Evolutionary conservation across 192 early-diverging fungal species (phyloP).

Genomic region (Mortierella alpina): DNA sequence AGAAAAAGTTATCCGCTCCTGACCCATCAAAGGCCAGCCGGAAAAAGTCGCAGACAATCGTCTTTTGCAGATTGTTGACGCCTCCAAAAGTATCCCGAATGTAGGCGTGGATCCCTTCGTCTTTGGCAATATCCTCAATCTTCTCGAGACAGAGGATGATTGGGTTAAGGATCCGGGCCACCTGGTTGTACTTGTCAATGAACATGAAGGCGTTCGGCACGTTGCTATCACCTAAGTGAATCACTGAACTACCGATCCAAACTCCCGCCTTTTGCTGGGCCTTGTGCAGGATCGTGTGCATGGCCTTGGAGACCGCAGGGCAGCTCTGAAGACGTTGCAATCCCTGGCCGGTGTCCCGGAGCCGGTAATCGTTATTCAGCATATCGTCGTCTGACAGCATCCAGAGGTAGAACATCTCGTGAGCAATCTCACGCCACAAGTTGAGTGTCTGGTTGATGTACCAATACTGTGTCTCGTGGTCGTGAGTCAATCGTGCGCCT

Average conservation of each 20-base stretch:
- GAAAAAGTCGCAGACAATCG: slow-evolving; percentile 94
- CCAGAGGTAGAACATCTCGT: slow-evolving; percentile 99
- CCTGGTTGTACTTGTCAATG: slow-evolving; percentile 98
- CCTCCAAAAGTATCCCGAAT: slow-evolving; percentile 78
- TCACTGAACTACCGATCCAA: slow-evolving; percentile 96
- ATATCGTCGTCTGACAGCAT: slow-evolving; percentile 89
- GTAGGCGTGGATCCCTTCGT: slow-evolving; percentile 72
- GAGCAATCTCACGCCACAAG: slow-evolving; percentile 94
- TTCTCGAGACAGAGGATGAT: slow-evolving; percentile 81
- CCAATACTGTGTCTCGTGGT: slow-evolving; percentile 92
- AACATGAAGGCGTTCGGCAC: slow-evolving; percentile 99
- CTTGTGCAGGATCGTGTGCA: slow-evolving; percentile 91
- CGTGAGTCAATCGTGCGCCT: slow-evolving; percentile 92
- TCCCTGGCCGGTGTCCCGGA: slow-evolving; percentile 97
- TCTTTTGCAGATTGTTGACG: slow-evolving; percentile 70
- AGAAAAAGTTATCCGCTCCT: slow-evolving; percentile 91
- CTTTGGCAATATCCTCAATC: slow-evolving; percentile 69
- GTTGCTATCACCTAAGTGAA: slow-evolving; percentile 98
- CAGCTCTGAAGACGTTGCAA: slow-evolving; percentile 94
- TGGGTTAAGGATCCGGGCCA: slow-evolving; percentile 94
- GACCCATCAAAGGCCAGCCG: slow-evolving; percentile 96
- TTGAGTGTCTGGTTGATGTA: slow-evolving; percentile 86
- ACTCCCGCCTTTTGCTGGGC: slow-evolving; percentile 85
- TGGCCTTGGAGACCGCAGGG: slow-evolving; percentile 82
- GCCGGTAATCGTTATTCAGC: slow-evolving; percentile 84